Evolutionary conservation across 352 stramenopile species (phyloP).

Genomic region (Salisapilia sapeloensis): DNA sequence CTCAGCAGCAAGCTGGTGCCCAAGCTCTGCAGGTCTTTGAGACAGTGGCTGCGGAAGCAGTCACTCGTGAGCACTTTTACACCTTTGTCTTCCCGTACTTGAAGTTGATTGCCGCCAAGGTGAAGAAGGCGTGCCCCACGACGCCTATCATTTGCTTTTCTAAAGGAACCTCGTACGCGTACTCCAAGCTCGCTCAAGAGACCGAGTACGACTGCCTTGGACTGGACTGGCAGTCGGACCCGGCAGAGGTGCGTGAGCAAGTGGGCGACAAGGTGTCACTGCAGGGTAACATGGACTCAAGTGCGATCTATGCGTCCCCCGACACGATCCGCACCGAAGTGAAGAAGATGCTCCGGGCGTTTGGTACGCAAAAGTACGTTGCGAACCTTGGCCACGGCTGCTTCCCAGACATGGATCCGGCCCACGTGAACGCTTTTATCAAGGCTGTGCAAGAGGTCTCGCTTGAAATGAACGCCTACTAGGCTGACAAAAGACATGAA

Average conservation of each 20-base stretch:
- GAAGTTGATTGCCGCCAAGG: conserved; percentile 54
- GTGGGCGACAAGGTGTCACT: conserved; percentile 56
- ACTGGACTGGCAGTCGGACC: conserved; percentile 90
- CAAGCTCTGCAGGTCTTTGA: conserved; percentile 97
- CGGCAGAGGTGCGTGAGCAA: conserved; percentile 63
- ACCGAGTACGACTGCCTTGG: conserved; percentile 92
- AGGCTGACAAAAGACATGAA: conserved; percentile 4
- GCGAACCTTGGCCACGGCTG: conserved; percentile 96
- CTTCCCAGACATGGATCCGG: conserved; percentile 90
- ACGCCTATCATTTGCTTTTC: conserved; percentile 75
- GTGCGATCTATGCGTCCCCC: conserved; percentile 67
- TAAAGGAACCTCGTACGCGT: conserved; percentile 72
- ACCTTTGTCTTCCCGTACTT: conserved; percentile 90
- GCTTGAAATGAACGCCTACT: conserved; percentile 64
- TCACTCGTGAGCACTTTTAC: conserved; percentile 89
- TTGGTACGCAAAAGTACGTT: conserved; percentile 92
- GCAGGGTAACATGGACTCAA: conserved; percentile 90
- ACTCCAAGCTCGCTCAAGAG: conserved; percentile 38
- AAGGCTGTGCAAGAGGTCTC: conserved; percentile 92
- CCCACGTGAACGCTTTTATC: conserved; percentile 91
- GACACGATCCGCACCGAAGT: conserved; percentile 76
- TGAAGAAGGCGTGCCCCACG: conserved; percentile 45
- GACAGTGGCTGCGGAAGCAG: conserved; percentile 88
- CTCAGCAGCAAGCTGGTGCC: conserved; percentile 86
- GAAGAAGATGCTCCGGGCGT: conserved; percentile 88